Base-by-base conservation (phyloP, 257 asterid genomes). In the Osmanthus fragrans region DNA sequence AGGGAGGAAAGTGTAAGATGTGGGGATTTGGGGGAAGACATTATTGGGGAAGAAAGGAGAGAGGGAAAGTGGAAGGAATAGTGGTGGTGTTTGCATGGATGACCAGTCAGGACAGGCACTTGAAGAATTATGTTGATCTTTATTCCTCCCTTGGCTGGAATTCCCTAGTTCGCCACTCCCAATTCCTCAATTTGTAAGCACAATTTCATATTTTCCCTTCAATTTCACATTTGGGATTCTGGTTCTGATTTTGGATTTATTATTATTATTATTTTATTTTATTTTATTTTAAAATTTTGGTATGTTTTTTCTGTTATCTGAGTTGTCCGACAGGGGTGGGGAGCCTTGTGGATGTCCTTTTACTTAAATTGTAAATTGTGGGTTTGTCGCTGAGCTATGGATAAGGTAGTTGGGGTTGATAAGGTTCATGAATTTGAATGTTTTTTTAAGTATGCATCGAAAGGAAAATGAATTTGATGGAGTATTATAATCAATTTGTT, bases 61-160 rank as follows among this genome's bases (percentile, higher is more conserved):
- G 82, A 68, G 90, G 86, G 11, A 84, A 87, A 81, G 90, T 83
- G 54, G 97, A 89, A 82, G 99, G 99, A 11, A 87, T 92, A 32
- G 97, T 96, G 25, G 97, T 93, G 86, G 85, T 92, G 25, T 93
- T 96, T 73, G 87, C 94, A 54, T 96, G 98, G 99, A 84, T 93
- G 92, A 93, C 96, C 1, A 90, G 98, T 85, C 81, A 92, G 82
- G 98, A 93, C 18, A 89, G 79, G 80, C 91, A 89, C 79, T 40
- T 93, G 86, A 96, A 90, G 81, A 89, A 87, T 64, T 96, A 92
- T 78, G 83, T 90, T 45, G 90, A 90, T 74, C 85, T 96, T 10
- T 93, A 93, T 84, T 81, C 96, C 1, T 89, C 97, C 75, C 86
- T 87, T 68, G 95, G 97, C 7, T 96, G 99, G 99, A 86, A 88